phyloP scores from a whole-genome alignment of 2,329 filamentous ascomycete species.

The Teratosphaeria gauchensis region DNA sequence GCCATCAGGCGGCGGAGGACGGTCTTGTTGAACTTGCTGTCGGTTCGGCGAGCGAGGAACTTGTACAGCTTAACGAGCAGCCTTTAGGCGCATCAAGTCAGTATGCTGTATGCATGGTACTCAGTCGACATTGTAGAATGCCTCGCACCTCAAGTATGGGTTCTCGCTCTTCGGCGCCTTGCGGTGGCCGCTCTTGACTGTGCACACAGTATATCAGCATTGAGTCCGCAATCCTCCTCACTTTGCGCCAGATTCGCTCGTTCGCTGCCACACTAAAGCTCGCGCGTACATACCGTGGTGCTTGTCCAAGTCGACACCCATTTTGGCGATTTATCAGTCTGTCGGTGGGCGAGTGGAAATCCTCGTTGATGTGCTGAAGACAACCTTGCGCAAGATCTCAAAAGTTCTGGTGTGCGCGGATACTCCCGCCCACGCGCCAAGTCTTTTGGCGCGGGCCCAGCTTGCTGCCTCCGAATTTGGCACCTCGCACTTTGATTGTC shows the following conservation, averaged over 20 bases:
- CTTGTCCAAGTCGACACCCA: slow-evolving; percentile 16
- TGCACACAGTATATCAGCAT: slow-evolving; percentile 1
- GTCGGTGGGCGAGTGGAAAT: background rate
- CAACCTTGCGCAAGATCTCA: background rate
- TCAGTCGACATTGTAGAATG: slow-evolving; percentile 3
- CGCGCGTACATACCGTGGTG: slow-evolving; percentile 13
- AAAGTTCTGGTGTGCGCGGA: background rate
- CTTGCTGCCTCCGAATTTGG: too few species aligned
- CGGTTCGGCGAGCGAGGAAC: slow-evolving; percentile 57
- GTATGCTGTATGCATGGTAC: background rate
- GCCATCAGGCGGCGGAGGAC: slow-evolving; percentile 79
- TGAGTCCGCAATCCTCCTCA: background rate
- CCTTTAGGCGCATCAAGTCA: slow-evolving; percentile 1
- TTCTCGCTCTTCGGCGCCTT: slow-evolving; percentile 70
- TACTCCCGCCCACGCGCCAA: background rate
- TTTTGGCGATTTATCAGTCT: slow-evolving; percentile 6
- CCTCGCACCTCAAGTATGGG: slow-evolving; percentile 43
- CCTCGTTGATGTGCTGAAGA: background rate
- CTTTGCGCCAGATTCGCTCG: background rate
- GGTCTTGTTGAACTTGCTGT: slow-evolving; percentile 97
- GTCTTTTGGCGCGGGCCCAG: background rate
- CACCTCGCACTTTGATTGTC: background rate
- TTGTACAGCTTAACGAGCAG: slow-evolving; percentile 6
- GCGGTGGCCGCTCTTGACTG: slow-evolving; percentile 18
- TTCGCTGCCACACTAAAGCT: background rate